Conservation (phyloP, 257 asterid genomes). For the Solanum clarkiae region DNA sequence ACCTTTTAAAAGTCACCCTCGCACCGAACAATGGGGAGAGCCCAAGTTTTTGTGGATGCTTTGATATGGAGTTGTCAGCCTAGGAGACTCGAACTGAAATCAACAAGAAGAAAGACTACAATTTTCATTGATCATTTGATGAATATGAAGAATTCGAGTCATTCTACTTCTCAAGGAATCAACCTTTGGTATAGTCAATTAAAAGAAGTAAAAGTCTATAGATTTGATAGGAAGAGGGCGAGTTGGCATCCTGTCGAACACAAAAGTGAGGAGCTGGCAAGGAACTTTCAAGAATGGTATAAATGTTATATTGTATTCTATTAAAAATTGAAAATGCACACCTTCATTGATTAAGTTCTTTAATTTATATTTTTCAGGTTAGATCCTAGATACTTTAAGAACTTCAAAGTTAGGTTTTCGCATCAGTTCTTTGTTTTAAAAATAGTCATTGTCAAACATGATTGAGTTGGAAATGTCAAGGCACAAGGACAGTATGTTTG, state of each 20-base stretch:
- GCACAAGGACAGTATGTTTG: neutral
- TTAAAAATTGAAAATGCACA: neutral
- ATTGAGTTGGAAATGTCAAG: neutral
- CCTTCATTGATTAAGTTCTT: neutral
- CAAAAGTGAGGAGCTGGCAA: neutral
- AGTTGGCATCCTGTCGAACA: neutral
- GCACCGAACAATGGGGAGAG: too few relatives aligned
- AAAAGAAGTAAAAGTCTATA: neutral
- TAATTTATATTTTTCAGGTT: neutral
- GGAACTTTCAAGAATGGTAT: too few relatives aligned
- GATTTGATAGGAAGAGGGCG: neutral
- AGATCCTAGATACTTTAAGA: neutral
- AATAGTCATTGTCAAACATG: neutral
- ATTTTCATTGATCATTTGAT: neutral
- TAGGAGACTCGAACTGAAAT: neutral
- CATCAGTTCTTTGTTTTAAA: neutral
- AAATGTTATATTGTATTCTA: neutral
- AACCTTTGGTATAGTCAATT: neutral
- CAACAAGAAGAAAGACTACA: neutral
- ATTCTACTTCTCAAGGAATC: neutral
- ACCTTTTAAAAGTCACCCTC: neutral
- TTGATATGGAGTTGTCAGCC: neutral
- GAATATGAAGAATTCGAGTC: neutral
- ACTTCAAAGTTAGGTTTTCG: neutral
- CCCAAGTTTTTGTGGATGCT: neutral